Conservation (phyloP, 164 flowering plant genomes). For the Annona squamosa region DNA sequence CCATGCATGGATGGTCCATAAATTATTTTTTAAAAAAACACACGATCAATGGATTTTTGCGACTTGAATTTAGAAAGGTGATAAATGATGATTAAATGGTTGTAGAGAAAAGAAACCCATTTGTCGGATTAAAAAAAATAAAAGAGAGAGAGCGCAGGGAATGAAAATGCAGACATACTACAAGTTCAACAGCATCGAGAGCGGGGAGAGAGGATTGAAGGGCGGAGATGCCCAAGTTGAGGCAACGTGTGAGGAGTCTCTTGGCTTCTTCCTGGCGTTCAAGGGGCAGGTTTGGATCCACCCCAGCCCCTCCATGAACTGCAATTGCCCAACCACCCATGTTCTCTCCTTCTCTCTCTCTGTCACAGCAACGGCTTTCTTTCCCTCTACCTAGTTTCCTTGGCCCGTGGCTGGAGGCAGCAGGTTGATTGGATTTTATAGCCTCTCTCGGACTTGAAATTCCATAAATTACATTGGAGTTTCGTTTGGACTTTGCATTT, state of each 20-base stretch:
- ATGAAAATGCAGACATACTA: constrained; percentile 35
- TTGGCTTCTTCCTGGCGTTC: constrained; percentile 78
- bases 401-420: background rate
- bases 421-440: background rate
- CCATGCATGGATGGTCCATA: no score
- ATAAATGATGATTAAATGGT: background rate
- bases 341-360: constrained; percentile 15
- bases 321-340: constrained; percentile 94
- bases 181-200: constrained; percentile 90
- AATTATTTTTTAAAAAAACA: background rate
- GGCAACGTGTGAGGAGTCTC: constrained; percentile 70
- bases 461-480: background rate
- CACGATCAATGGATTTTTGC: background rate
- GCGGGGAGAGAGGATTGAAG: constrained; percentile 66
- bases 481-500: background rate
- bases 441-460: background rate
- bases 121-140: background rate
- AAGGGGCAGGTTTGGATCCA: constrained; percentile 79
- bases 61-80: background rate
- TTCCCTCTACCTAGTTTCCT: background rate
- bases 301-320: constrained; percentile 97
- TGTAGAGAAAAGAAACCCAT: background rate
- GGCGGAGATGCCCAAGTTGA: constrained; percentile 72
- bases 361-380: background rate
- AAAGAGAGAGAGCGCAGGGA: background rate